Evolutionary conservation across 768 basidiomycete species (phyloP).

Genomic region (Paxillus rubicundulus): DNA sequence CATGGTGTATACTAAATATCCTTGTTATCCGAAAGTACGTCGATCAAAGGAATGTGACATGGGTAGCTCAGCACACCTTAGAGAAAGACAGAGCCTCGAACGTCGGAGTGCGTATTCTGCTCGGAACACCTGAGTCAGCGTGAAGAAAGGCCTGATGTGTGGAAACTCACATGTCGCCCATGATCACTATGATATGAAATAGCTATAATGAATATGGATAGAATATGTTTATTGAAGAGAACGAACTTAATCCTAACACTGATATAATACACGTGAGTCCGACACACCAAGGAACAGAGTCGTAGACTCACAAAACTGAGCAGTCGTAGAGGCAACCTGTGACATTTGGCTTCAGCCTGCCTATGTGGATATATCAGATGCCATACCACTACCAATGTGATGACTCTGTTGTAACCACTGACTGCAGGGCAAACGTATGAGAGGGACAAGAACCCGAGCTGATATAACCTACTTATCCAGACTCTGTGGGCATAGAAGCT

Average conservation of each 20-base stretch:
- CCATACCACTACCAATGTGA: conserved; percentile 17
- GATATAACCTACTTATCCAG: too few species aligned
- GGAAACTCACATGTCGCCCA: conserved; percentile 4
- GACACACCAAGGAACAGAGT: too few species aligned
- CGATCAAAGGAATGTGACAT: not conserved
- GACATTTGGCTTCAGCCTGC: not conserved
- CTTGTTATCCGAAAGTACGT: not conserved
- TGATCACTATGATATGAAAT: too few species aligned
- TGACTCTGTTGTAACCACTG: conserved; percentile 13
- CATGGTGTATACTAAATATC: too few species aligned
- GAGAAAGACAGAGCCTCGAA: not conserved
- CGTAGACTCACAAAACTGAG: too few species aligned
- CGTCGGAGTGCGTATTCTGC: conserved; percentile 4
- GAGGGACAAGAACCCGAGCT: not conserved
- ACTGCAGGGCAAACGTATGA: conserved; percentile 8
- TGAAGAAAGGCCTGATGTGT: not conserved
- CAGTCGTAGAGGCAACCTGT: conserved; percentile 3
- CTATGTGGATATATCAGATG: not conserved
- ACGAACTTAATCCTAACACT: too few species aligned
- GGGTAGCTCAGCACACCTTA: not conserved
- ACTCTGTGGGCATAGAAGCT: conserved; percentile 22
- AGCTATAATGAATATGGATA: too few species aligned
- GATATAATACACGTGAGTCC: too few species aligned
- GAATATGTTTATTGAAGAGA: too few species aligned
- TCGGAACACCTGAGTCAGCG: not conserved